These are phyloP conservation scores for Exophiala calicioides DNA, from an alignment of 2,329 filamentous ascomycete species.

Conservation along the genomic window DNA sequence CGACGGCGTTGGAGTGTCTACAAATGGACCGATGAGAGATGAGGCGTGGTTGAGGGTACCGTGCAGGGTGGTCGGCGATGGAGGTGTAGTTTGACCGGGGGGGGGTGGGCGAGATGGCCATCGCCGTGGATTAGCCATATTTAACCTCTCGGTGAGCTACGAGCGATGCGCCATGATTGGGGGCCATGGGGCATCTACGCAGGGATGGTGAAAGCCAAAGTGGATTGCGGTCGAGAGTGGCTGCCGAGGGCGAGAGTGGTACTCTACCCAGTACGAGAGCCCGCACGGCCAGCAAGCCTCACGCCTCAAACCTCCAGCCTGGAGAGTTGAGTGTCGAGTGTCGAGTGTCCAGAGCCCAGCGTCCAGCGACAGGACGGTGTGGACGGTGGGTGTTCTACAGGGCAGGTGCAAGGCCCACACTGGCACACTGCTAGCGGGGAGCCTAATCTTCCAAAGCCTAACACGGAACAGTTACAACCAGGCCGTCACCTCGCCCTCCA, in stretches of 20 bases:
- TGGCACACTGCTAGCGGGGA: constrained; percentile 15
- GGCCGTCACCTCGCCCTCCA: not conserved
- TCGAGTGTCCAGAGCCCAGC: not conserved
- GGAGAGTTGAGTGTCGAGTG: not conserved
- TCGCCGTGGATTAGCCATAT: constrained; percentile 4
- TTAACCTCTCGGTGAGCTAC: not conserved
- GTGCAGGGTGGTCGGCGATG: no score
- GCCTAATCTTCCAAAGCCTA: constrained; percentile 7
- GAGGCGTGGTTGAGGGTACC: no score
- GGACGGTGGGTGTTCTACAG: constrained; percentile 2
- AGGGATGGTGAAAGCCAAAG: constrained; percentile 19
- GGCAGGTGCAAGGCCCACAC: constrained; percentile 1
- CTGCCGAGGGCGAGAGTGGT: constrained; percentile 4
- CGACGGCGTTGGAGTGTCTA: no score
- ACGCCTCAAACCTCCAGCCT: no score
- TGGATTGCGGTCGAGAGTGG: constrained; percentile 5
- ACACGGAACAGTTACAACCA: not conserved
- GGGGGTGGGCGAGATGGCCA: not conserved
- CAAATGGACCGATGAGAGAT: no score
- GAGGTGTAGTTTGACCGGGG: no score
- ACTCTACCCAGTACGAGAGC: not conserved
- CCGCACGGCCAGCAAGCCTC: not conserved
- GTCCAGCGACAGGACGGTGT: constrained; percentile 2
- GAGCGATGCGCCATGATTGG: constrained; percentile 15
- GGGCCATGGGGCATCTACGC: constrained; percentile 13